Percentiles rank a stretch among this genome's conserved stretches.
phyloP scores from a whole-genome alignment of 306 rosid genomes.

The Begonia masoniana region DNA sequence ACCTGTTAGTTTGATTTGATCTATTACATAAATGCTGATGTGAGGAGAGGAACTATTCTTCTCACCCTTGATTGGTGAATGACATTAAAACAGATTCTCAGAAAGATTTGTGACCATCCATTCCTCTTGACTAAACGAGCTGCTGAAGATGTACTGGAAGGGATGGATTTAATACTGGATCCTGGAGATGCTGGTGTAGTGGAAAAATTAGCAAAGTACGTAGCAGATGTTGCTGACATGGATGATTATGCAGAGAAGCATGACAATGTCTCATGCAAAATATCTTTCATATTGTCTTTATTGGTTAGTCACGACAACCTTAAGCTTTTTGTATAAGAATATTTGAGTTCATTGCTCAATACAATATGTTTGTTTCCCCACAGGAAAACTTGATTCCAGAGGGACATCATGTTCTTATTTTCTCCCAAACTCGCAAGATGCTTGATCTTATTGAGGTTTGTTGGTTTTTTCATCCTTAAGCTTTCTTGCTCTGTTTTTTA shows the following conservation, averaged over 20 bases:
- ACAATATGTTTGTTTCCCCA: constrained; percentile 5
- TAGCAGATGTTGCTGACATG: constrained; percentile 63
- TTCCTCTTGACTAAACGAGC: constrained; percentile 84
- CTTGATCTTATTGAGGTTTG: constrained; percentile 84
- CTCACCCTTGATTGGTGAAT: background rate
- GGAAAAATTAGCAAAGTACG: constrained; percentile 59
- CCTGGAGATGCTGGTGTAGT: constrained; percentile 60
- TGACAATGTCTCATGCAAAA: constrained; percentile 68
- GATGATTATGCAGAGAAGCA: constrained; percentile 43
- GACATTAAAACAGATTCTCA: constrained; percentile 48
- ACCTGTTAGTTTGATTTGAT: too few relatives aligned
- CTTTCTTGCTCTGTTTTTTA: too few relatives aligned
- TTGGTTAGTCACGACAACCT: constrained; percentile 37
- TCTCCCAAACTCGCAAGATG: constrained; percentile 97
- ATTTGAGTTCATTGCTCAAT: constrained; percentile 9
- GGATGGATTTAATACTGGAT: constrained; percentile 56
- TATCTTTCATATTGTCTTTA: constrained; percentile 63
- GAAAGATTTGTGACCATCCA: constrained; percentile 92
- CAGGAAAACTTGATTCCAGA: constrained; percentile 63
- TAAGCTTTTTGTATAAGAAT: constrained; percentile 3
- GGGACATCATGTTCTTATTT: constrained; percentile 78
- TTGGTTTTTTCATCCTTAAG: background rate
- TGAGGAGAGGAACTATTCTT: background rate
- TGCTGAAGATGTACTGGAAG: constrained; percentile 87
- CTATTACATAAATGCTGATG: background rate